Percentiles rank a stretch among this genome's conserved stretches.
Conservation (phyloP, 1,139 yeast genomes). For the Protomyces inundatus region DNA sequence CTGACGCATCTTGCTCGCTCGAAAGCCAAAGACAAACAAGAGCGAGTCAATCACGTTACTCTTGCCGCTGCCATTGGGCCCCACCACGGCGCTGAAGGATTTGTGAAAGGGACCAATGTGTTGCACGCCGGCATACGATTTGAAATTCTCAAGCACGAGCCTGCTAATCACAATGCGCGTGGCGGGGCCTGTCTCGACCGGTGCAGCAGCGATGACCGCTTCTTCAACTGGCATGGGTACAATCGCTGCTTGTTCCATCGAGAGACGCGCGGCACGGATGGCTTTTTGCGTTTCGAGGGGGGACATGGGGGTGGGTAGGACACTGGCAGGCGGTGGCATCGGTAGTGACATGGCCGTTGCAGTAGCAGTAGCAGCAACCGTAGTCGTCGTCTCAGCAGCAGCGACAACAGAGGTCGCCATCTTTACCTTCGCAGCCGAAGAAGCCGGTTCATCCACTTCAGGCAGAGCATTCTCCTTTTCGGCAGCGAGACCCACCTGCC, state of each 20-base stretch:
- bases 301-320: neutral
- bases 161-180: slow-evolving; percentile 70
- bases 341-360: neutral
- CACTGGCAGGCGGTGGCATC: neutral
- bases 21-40: slow-evolving; percentile 92
- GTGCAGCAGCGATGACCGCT: slow-evolving; percentile 4
- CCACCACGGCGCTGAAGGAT: slow-evolving; percentile 96
- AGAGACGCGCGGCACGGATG: neutral
- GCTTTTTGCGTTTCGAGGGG: neutral
- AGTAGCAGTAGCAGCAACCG: no score
- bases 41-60: slow-evolving; percentile 95
- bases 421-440: neutral
- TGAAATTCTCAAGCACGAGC: slow-evolving; percentile 75
- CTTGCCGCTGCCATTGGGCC: slow-evolving; percentile 97
- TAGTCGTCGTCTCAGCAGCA: no score
- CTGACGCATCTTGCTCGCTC: slow-evolving; percentile 96
- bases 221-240: neutral
- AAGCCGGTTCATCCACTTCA: neutral
- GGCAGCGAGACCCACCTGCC: neutral
- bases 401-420: no score
- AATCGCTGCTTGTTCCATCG: neutral
- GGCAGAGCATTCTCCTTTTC: neutral
- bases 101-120: slow-evolving; percentile 86
- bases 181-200: slow-evolving; percentile 8
- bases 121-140: slow-evolving; percentile 94